These are phyloP conservation scores for Sicyos edulis DNA, from an alignment of 306 rosid species.

Conservation along the genomic window DNA sequence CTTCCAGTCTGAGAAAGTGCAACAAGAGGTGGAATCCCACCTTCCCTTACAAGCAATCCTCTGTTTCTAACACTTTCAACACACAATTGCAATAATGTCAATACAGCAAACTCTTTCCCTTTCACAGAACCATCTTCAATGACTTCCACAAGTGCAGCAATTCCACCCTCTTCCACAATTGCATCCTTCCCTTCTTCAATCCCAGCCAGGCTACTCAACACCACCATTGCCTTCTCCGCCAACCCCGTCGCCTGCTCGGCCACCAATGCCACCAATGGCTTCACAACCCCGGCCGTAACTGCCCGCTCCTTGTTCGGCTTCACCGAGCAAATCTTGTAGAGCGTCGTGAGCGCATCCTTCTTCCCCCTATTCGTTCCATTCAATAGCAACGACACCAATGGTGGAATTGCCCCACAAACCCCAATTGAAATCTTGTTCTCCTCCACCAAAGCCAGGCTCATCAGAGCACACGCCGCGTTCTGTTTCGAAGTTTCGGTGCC, in stretches of 20 bases:
- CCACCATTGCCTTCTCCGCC: conserved; percentile 97
- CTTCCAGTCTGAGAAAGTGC: conserved; percentile 82
- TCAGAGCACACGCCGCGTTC: conserved; percentile 88
- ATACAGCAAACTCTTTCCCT: conserved; percentile 82
- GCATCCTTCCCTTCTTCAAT: conserved; percentile 68
- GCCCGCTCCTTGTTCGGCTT: conserved; percentile 82
- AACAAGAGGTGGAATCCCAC: conserved; percentile 85
- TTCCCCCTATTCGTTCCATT: conserved; percentile 78
- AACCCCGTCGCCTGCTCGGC: conserved; percentile 72
- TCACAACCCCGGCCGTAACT: conserved; percentile 80
- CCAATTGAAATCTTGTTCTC: conserved; percentile 84
- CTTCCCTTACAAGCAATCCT: conserved; percentile 84
- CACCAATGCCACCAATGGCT: conserved; percentile 72
- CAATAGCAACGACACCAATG: conserved; percentile 60
- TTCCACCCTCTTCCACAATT: conserved; percentile 82
- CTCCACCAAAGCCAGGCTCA: conserved; percentile 73
- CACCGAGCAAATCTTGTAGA: conserved; percentile 77
- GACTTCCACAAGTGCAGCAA: conserved; percentile 78
- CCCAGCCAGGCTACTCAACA: conserved; percentile 66
- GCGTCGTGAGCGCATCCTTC: conserved; percentile 75
- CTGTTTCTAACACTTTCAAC: conserved; percentile 63
- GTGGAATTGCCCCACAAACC: conserved; percentile 84
- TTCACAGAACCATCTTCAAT: conserved; percentile 83
- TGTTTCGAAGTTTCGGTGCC: conserved; percentile 90
- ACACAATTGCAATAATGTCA: conserved; percentile 69